Base-by-base conservation (phyloP, 768 basidiomycete species). In the Symmetrospora coprosmae region DNA sequence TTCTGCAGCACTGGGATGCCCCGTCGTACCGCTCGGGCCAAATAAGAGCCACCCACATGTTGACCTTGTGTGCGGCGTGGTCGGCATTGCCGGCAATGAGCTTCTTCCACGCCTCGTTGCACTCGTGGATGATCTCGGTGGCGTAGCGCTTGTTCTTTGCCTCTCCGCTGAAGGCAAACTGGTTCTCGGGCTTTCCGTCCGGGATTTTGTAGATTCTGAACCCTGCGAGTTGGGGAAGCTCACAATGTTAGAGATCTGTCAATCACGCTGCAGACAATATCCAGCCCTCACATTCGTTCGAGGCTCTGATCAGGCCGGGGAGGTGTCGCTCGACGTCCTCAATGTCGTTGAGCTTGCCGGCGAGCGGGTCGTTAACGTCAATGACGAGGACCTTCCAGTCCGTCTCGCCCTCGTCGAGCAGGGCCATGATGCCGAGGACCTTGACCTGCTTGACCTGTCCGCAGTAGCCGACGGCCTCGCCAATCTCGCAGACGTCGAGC, bases 321-420 rank as follows among this genome's bases (percentile, higher is more conserved):
- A 96, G 83, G 74, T 97, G 91, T 66, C 90, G 81, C 77, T 97
- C 94, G 70, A 99, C 90, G 70, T 99, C 94, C 76, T 97, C 94
- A 59, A 97, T 86, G 74, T 99, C 94, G 75, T 97, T 99, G 71
- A 99, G 80, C 75, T 92, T 87, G 71, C 86, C 78, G 16, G 94
- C 94, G 63, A 97, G 83, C 40, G 94, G 92, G 73, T 97, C 94
- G 67, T 82, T 81, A 64, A 94, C 81, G 72, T 97, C 94, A 66
- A 97, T 88, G 72, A 92, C 94, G 74, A 99, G 82, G 77, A 99
- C 87, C 76, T 99, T 99, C 94, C 94, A 99, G 78, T 97, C 94
- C 66, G 94, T 97, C 78, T 97, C 94, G 69, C 94, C 94, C 73
- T 97, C 94, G 72, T 99, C 94, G 67, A 97, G 83, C 61, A 97